Evolutionary conservation across 495 filamentous ascomycete genomes (phyloP).

Genomic region (Platismatia glauca): DNA sequence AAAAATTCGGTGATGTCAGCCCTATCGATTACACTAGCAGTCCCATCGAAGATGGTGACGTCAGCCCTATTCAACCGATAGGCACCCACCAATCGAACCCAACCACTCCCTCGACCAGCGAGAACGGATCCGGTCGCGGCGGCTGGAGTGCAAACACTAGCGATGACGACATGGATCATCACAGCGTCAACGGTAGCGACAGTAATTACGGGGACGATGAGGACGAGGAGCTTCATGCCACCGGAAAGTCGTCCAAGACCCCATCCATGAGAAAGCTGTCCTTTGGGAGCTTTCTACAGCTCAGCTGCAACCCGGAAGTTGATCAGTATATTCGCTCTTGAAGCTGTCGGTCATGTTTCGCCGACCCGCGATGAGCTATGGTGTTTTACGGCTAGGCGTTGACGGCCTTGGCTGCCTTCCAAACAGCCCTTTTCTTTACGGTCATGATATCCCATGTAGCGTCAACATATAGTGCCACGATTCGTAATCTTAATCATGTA

Average conservation of each 20-base stretch:
- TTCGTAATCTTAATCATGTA: too few relatives aligned
- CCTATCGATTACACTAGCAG: constrained; percentile 9
- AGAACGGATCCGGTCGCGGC: constrained; percentile 12
- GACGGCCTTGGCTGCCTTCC: background rate
- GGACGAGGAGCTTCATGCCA: constrained; percentile 8
- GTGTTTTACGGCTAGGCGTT: background rate
- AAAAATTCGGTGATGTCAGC: constrained; percentile 8
- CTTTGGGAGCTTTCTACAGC: constrained; percentile 10
- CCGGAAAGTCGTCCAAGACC: constrained; percentile 5
- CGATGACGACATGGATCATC: constrained; percentile 25
- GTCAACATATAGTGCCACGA: too few relatives aligned
- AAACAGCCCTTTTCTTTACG: too few relatives aligned
- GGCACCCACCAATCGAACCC: constrained; percentile 2
- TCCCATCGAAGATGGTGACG: constrained; percentile 1
- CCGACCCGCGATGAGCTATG: background rate
- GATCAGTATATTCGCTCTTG: constrained; percentile 26
- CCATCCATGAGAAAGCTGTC: background rate
- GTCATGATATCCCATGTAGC: background rate
- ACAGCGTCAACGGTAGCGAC: constrained; percentile 20
- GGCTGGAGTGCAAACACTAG: constrained; percentile 24
- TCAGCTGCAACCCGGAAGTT: constrained; percentile 20
- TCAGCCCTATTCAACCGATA: constrained; percentile 5
- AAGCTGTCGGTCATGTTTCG: background rate
- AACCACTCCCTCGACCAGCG: constrained; percentile 18
- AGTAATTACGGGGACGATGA: constrained; percentile 22